Percentiles rank a stretch among this genome's conserved stretches.
phyloP scores from a whole-genome alignment of 106 monocot genomes.

The Acorus gramineus region DNA sequence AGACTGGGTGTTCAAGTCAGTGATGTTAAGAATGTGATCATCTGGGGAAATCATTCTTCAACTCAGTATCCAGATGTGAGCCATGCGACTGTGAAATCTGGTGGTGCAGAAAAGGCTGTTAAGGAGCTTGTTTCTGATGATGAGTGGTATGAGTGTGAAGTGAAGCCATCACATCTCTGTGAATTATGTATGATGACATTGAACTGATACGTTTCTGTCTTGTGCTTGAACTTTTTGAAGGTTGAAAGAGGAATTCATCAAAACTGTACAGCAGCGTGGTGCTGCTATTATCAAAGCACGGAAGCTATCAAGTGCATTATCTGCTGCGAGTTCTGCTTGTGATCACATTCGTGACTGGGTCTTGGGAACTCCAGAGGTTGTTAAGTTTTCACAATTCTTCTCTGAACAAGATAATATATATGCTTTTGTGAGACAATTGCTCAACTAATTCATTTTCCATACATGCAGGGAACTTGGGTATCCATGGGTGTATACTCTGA shows the following conservation, averaged over 20 bases:
- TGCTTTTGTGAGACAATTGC: neutral
- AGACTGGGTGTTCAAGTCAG: conserved; percentile 52
- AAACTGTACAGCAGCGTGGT: conserved; percentile 79
- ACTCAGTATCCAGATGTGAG: conserved; percentile 29
- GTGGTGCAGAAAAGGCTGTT: conserved; percentile 14
- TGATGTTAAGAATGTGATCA: conserved; percentile 38
- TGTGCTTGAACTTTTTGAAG: conserved; percentile 9
- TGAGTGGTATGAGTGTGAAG: conserved; percentile 8
- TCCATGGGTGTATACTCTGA: conserved; percentile 97
- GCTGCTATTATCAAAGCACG: conserved; percentile 86
- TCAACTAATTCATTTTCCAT: neutral
- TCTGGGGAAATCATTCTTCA: conserved; percentile 33
- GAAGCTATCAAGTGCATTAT: conserved; percentile 81
- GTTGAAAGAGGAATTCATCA: conserved; percentile 67
- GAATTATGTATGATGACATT: neutral
- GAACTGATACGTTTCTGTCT: neutral
- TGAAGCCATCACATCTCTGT: neutral
- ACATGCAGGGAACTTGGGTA: conserved; percentile 64
- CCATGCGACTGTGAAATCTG: conserved; percentile 21
- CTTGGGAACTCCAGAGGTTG: conserved; percentile 78
- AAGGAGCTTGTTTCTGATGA: conserved; percentile 17
- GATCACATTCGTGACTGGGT: conserved; percentile 90
- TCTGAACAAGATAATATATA: neutral
- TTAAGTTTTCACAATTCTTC: neutral
- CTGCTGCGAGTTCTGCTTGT: conserved; percentile 85